Evolutionary conservation across 2,329 filamentous ascomycete genomes (phyloP).

Genomic region (Aspergillus fijiensis): DNA sequence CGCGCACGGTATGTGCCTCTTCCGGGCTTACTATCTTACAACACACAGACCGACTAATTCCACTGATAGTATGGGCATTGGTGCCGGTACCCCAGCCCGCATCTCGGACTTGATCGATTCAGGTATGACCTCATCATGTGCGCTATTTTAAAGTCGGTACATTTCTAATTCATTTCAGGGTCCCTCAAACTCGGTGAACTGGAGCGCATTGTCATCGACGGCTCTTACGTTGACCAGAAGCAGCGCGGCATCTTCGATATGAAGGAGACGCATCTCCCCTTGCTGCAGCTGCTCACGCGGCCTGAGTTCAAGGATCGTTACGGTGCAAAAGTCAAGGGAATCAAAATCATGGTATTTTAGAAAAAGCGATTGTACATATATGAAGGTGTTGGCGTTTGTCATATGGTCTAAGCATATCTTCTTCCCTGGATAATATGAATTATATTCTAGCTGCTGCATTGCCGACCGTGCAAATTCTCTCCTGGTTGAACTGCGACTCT

Average conservation of each 20-base stretch:
- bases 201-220: constrained; percentile 81
- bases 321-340: constrained; percentile 53
- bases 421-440: background rate
- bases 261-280: constrained; percentile 82
- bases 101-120: constrained; percentile 79
- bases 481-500: too few relatives aligned
- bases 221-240: constrained; percentile 91
- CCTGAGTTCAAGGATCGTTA: constrained; percentile 72
- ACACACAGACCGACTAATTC: constrained; percentile 6
- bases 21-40: background rate
- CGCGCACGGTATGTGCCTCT: constrained; percentile 50
- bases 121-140: constrained; percentile 52
- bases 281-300: constrained; percentile 71
- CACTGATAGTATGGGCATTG: constrained; percentile 70
- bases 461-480: too few relatives aligned
- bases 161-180: constrained; percentile 45
- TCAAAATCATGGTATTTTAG: constrained; percentile 53
- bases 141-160: background rate
- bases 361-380: constrained; percentile 25
- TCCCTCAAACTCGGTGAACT: constrained; percentile 70
- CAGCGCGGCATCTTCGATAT: constrained; percentile 92
- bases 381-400: constrained; percentile 12
- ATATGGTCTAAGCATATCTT: constrained; percentile 1
- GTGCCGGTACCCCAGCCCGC: constrained; percentile 83
- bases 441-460: too few relatives aligned